Evolutionary conservation across 768 basidiomycete species (phyloP).

Genomic region (Psilocybe cyanescens): DNA sequence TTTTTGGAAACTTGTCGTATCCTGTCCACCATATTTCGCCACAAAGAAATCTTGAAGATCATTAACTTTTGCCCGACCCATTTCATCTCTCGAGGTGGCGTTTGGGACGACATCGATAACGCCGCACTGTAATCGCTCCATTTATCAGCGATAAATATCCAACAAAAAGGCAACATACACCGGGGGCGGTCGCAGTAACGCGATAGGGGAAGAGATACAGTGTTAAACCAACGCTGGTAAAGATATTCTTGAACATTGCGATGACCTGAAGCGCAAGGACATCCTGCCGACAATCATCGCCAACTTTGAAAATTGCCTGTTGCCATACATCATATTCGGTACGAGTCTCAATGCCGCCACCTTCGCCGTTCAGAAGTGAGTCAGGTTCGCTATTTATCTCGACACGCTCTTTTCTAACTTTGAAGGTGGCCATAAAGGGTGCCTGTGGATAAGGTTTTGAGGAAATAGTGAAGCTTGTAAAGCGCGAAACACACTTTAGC

Average conservation of each 20-base stretch:
- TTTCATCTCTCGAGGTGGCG: slow-evolving; percentile 97
- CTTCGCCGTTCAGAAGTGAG: slow-evolving; percentile 66
- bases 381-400: slow-evolving; percentile 74
- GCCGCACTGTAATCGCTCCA: slow-evolving; percentile 67
- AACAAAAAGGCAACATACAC: slow-evolving; percentile 57
- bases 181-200: slow-evolving; percentile 95
- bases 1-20: slow-evolving; percentile 87
- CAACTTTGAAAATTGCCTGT: slow-evolving; percentile 99
- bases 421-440: slow-evolving; percentile 99
- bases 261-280: slow-evolving; percentile 97
- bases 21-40: slow-evolving; percentile 89
- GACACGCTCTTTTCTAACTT: slow-evolving; percentile 86
- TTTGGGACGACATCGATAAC: slow-evolving; percentile 99
- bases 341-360: slow-evolving; percentile 57
- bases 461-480: neutral
- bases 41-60: slow-evolving; percentile 94
- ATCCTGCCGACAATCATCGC: slow-evolving; percentile 98
- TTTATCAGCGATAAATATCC: neutral
- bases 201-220: slow-evolving; percentile 95
- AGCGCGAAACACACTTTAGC: slow-evolving; percentile 69
- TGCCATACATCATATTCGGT: slow-evolving; percentile 91
- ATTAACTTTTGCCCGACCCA: slow-evolving; percentile 98
- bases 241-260: slow-evolving; percentile 99
- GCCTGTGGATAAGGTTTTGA: slow-evolving; percentile 58
- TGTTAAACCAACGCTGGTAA: slow-evolving; percentile 84